Conservation (phyloP, 1,139 yeast genomes). For the Saccharomyces hybrid region DNA sequence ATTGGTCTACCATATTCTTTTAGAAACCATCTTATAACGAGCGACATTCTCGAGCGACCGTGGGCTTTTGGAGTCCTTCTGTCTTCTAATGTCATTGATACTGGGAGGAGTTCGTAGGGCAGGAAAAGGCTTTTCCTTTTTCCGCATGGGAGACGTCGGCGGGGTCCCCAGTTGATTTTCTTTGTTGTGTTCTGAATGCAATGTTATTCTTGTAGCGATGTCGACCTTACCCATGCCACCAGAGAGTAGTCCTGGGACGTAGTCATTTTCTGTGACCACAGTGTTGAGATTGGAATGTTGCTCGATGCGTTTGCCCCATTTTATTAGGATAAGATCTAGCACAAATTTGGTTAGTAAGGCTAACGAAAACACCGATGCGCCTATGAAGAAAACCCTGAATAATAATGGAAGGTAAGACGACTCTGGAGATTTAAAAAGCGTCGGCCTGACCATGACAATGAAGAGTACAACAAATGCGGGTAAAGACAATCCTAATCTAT, state of each 20-base stretch:
- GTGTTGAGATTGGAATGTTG: conserved; percentile 6
- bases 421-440: conserved; percentile 30
- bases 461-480: conserved; percentile 68
- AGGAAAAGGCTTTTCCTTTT: background rate
- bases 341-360: conserved; percentile 27
- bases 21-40: conserved; percentile 80
- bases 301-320: conserved; percentile 25
- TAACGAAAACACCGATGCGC: conserved; percentile 20
- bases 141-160: background rate
- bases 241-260: conserved; percentile 33
- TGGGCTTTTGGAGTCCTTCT: conserved; percentile 22
- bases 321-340: conserved; percentile 26
- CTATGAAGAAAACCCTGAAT: conserved; percentile 12
- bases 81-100: conserved; percentile 20
- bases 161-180: conserved; percentile 56
- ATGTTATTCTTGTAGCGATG: conserved; percentile 29
- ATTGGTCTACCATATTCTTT: conserved; percentile 62
- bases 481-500: conserved; percentile 74
- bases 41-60: conserved; percentile 46
- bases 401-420: conserved; percentile 9
- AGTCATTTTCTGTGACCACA: conserved; percentile 20
- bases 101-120: conserved; percentile 16
- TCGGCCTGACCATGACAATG: conserved; percentile 60
- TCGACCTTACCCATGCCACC: conserved; percentile 39
- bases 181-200: conserved; percentile 45